Evolutionary conservation across 2,329 filamentous ascomycete genomes (phyloP), one percentile per base, ranked within the genome.

Genomic region (Colletotrichum echinochloae): DNA sequence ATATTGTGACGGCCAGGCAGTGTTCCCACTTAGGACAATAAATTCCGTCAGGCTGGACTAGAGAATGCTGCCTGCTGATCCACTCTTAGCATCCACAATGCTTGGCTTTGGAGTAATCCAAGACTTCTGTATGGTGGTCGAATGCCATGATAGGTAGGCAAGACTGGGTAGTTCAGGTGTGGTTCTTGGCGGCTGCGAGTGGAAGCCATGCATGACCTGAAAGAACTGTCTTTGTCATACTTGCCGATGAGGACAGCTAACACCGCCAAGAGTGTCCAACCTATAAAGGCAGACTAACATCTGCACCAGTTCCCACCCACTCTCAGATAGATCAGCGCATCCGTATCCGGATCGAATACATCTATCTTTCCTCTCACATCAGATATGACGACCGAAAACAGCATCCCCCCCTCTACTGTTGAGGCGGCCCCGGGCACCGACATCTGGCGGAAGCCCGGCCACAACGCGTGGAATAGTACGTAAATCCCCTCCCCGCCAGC

Each of bases 391-490:
- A 11, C 51, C 23, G 2, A 39, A 11, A 46, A 41, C 8, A 37
- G 3, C 16, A 56, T 37, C 23, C 37, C 52, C 39, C 59, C 48
- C 18, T 89, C 91, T 78, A 83, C 80, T 16, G 83, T 92, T 74
- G 84, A 82, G 62, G 87, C 90, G 23, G 76, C 80, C 0, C 85
- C 91, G 0, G 85, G 85, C 33, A 94, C 91, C 41, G 92, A 95
- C 79, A 88, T 94, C 77, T 95, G 92, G 92, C 89, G 91, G 78
- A 93, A 93, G 78, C 81, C 84, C 16, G 88, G 86, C 20, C 60
- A 61, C 46, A 84, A 90, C 70, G 83, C 87, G 73, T 93, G 92
- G 83, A 91, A 87, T 75, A 91, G 86, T 86, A 76, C 66, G 66
- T 30, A 11, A 20, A 56, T 8, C 16, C 14, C 16, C n/a, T 23